phyloP scores from a whole-genome alignment of 2,329 filamentous ascomycete genomes.

The Phyllosticta citrichinensis region DNA sequence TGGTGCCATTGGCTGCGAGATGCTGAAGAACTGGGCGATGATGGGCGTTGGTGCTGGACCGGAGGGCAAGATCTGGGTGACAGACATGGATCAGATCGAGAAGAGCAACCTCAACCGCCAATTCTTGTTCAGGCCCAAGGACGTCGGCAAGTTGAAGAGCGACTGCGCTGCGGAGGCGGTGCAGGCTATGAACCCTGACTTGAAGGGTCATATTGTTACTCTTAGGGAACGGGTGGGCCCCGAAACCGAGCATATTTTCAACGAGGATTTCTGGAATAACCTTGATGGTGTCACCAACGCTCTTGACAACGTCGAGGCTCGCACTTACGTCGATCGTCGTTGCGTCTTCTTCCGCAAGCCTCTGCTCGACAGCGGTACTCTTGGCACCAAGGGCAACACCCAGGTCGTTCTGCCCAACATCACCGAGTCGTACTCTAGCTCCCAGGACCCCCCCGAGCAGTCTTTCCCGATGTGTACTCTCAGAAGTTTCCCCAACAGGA shows the following conservation, averaged over 20 bases:
- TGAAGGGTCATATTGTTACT: constrained; percentile 74
- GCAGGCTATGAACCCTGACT: constrained; percentile 87
- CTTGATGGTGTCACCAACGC: constrained; percentile 94
- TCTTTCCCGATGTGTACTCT: constrained; percentile 99
- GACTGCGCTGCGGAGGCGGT: constrained; percentile 86
- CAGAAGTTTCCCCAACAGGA: constrained; percentile 93
- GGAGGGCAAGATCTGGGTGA: constrained; percentile 80
- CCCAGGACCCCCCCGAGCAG: constrained; percentile 94
- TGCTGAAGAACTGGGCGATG: constrained; percentile 99
- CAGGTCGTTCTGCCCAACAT: constrained; percentile 86
- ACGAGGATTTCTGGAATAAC: constrained; percentile 80
- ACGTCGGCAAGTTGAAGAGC: constrained; percentile 95
- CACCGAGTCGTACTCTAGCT: constrained; percentile 95
- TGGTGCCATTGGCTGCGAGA: constrained; percentile 95
- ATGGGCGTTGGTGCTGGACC: constrained; percentile 86
- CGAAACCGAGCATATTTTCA: constrained; percentile 90
- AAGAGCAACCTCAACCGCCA: constrained; percentile 98
- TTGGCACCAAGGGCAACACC: constrained; percentile 98
- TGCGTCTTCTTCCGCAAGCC: constrained; percentile 99
- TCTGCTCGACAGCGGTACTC: constrained; percentile 87
- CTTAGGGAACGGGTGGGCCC: constrained; percentile 82
- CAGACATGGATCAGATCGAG: constrained; percentile 97
- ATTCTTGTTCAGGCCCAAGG: constrained; percentile 86
- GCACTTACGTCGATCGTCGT: constrained; percentile 89
- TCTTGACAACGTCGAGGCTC: constrained; percentile 91